These are phyloP conservation scores for Mycena olivaceomarginata DNA, from an alignment of 768 basidiomycete genomes.

Conservation along the genomic window DNA sequence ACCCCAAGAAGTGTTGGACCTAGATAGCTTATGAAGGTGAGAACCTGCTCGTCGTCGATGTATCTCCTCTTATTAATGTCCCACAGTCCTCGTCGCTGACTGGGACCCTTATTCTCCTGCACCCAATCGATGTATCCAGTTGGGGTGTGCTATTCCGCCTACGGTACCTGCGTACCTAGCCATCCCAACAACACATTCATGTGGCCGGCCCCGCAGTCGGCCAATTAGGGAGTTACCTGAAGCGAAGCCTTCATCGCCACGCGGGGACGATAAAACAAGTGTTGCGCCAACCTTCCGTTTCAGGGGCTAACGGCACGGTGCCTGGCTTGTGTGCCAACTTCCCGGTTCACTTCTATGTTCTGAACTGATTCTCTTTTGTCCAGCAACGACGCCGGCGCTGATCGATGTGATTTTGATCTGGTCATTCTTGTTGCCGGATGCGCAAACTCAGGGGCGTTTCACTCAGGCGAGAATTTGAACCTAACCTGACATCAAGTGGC, in stretches of 20 bases:
- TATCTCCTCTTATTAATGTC: neutral
- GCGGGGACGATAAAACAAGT: slow-evolving; percentile 1
- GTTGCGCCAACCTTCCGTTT: slow-evolving; percentile 28
- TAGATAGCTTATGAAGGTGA: slow-evolving; percentile 16
- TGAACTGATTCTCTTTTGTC: neutral
- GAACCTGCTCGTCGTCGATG: neutral
- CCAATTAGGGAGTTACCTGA: slow-evolving; percentile 17
- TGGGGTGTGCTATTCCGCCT: too few relatives aligned
- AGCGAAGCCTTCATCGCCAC: slow-evolving; percentile 24
- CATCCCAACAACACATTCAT: neutral
- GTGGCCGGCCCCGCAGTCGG: slow-evolving; percentile 1
- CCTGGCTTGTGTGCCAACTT: slow-evolving; percentile 14
- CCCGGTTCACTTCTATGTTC: slow-evolving; percentile 10
- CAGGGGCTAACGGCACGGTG: neutral
- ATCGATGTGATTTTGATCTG: neutral
- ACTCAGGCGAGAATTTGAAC: neutral
- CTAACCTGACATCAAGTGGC: too few relatives aligned
- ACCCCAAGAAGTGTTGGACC: neutral
- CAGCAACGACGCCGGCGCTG: neutral
- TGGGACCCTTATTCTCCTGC: slow-evolving; percentile 6
- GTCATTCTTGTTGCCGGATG: neutral
- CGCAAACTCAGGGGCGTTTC: neutral
- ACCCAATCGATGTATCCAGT: too few relatives aligned
- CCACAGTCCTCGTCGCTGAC: slow-evolving; percentile 7
- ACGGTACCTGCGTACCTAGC: neutral